Base-by-base conservation (phyloP, 306 rosid genomes). In the Pachyrhizus erosus region DNA sequence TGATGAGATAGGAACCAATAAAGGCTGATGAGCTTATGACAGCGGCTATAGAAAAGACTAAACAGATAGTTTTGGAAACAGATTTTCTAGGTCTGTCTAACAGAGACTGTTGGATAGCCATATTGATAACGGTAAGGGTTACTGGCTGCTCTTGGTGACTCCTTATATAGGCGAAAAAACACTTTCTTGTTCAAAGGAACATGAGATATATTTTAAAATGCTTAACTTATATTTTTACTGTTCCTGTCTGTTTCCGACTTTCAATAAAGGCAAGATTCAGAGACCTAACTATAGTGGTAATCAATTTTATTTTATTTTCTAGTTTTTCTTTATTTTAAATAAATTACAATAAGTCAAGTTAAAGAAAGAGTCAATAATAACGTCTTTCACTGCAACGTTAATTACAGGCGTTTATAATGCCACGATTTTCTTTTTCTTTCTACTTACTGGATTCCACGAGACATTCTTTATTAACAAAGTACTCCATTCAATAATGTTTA, bases 51-150 rank as follows among this genome's bases (percentile, higher is more conserved):
- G 82, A 84, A 76, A 91, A 84, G 75, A 88, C 1, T 17, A 86
- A 74, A 49, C 33, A 82, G 3, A 86, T 4, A 34, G 64, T 80
- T 51, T 79, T 90, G 77, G 72, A 74, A 60, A 27, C 5, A 13
- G 79, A 33, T 51, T 75, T 37, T 74, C 37, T 84, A 46, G 87
- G 85, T 20, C 80, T 67, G 18, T 84, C 75, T 23, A 91, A 75
- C 15, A 91, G 79, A 18, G 93, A 82, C 70, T 87, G 80, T 55
- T 83, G 83, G 87, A 70, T 82, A 17, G 86, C 91, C 97, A 93
- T 92, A 51, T 0, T 51, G 11, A 1, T 42, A 43, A 8, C 14
- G 4, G 4, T 5, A 0, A 40, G 31, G 11, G 21, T 58, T 61
- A 13, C 31, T 37, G 42, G 71, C 4, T 21, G n/a, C 18, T 52